Evolutionary conservation across 2,329 filamentous ascomycete genomes (phyloP), one percentile per base, ranked within the genome.

Genomic region (Elsinoe australis): DNA sequence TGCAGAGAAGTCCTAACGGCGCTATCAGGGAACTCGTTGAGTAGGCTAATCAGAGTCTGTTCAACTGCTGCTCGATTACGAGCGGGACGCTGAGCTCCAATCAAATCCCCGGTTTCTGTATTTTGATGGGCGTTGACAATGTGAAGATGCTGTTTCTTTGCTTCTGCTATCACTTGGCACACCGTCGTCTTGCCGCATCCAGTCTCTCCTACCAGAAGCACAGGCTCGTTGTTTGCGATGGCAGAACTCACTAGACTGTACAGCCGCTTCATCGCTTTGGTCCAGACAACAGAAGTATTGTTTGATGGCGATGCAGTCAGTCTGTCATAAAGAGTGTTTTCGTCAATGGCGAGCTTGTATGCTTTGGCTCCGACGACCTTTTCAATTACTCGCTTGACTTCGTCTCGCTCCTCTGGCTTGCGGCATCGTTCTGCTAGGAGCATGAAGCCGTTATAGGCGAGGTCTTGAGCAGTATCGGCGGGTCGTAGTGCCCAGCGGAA

Each of bases 71-170:
- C 79, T 33, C 89, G 79, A 62, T 96, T 96, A 54, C 94, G 78
- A 17, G 96, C 79, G 3, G 92, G 92, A 51, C 92, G 74, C 64
- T 98, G 92, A 2, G 92, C 92, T 54, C 92, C 92, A 55, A 99
- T 96, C 8, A 99, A 73, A 64, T 99, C 92, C 12, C 92, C 90
- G 0, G 94, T 96, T 64, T 99, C 94, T 0, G 92, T 89, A 55
- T 98, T 99, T 57, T 96, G 90, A 65, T 99, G 94, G 2, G 94
- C 92, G 61, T 98, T 99, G 59, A 98, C 83, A 56, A 90, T 92
- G 56, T 89, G 82, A 31, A 99, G 71, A 53, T 85, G 72, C 58
- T 83, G 87, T 12, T 74, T 71, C 53, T 87, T 75, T 3, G 86
- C 83, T 59, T 94, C 84, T 2, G 92, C 88, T 47, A 96, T 75